Conservation (phyloP, 2,329 filamentous ascomycete species). For the Alternaria triticimaculans region DNA sequence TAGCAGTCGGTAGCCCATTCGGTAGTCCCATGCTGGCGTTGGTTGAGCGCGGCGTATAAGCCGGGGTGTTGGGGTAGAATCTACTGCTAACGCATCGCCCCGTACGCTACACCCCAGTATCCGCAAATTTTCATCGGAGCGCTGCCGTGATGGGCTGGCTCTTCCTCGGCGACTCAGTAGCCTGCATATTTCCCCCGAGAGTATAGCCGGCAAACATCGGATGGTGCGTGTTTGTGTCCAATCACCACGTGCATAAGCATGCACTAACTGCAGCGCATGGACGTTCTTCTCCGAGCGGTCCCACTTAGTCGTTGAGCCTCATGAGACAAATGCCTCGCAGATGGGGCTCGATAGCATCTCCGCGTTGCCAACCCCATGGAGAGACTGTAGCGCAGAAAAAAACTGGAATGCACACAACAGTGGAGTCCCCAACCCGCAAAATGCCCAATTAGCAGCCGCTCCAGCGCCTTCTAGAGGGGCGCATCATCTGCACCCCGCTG, state of each 20-base stretch:
- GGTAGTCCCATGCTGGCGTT: constrained; percentile 23
- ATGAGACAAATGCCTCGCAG: constrained; percentile 22
- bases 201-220: constrained; percentile 20
- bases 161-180: constrained; percentile 9
- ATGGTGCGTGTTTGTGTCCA: constrained; percentile 13
- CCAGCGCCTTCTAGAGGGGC: not conserved
- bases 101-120: constrained; percentile 22
- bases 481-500: constrained; percentile 4
- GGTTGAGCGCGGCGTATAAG: constrained; percentile 18
- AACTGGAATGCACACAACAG: constrained; percentile 4
- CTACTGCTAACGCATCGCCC: constrained; percentile 21
- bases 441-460: not conserved
- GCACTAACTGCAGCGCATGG: constrained; percentile 4
- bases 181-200: constrained; percentile 22
- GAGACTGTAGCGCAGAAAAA: constrained; percentile 16
- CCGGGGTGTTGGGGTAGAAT: constrained; percentile 17
- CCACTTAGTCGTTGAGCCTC: constrained; percentile 39
- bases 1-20: constrained; percentile 18
- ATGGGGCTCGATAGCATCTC: constrained; percentile 29
- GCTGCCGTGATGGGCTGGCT: constrained; percentile 22
- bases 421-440: constrained; percentile 5
- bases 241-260: constrained; percentile 11
- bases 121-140: constrained; percentile 23
- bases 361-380: constrained; percentile 32
- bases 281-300: constrained; percentile 10